A percentile compares a stretch with the other conserved stretches of the same genome.
phyloP scores from a whole-genome alignment of 495 filamentous ascomycete species.

The Polyplosphaeria fusca region DNA sequence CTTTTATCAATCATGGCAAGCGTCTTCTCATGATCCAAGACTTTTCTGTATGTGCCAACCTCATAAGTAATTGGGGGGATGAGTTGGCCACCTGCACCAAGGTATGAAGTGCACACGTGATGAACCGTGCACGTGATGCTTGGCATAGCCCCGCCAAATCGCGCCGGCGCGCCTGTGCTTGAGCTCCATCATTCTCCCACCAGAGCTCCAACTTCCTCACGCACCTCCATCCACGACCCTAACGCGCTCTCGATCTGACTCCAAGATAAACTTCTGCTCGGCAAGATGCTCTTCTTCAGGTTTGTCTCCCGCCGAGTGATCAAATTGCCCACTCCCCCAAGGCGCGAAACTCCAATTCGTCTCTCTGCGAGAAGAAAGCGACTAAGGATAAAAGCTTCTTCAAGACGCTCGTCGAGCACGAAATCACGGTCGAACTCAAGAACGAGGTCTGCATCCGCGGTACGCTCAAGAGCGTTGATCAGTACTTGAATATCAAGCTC shows the following conservation, averaged over 20 bases:
- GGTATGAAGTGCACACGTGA: slow-evolving; percentile 13
- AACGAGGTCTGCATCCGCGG: slow-evolving; percentile 97
- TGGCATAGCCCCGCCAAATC: slow-evolving; percentile 3
- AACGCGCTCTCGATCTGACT: neutral
- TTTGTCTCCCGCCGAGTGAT: too few species aligned
- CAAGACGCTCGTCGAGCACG: slow-evolving; percentile 97
- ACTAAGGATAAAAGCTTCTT: slow-evolving; percentile 71
- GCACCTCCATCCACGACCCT: neutral
- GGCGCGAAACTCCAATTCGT: too few species aligned
- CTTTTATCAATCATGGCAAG: slow-evolving; percentile 6
- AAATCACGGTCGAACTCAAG: slow-evolving; percentile 95
- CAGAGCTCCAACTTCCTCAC: neutral
- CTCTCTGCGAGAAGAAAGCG: neutral
- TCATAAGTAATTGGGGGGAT: too few species aligned
- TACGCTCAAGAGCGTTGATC: slow-evolving; percentile 92
- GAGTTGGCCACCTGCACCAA: neutral
- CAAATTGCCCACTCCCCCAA: too few species aligned
- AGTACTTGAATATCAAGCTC: slow-evolving; percentile 98
- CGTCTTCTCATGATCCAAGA: neutral
- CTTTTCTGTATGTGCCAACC: too few species aligned
- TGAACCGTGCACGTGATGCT: neutral
- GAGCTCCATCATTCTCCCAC: neutral
- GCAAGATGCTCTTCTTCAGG: slow-evolving; percentile 43
- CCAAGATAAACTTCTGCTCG: too few species aligned
- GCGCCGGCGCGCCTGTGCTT: neutral